Conservation (phyloP, 2,329 filamentous ascomycete genomes). For the Fusarium cyanostomum region DNA sequence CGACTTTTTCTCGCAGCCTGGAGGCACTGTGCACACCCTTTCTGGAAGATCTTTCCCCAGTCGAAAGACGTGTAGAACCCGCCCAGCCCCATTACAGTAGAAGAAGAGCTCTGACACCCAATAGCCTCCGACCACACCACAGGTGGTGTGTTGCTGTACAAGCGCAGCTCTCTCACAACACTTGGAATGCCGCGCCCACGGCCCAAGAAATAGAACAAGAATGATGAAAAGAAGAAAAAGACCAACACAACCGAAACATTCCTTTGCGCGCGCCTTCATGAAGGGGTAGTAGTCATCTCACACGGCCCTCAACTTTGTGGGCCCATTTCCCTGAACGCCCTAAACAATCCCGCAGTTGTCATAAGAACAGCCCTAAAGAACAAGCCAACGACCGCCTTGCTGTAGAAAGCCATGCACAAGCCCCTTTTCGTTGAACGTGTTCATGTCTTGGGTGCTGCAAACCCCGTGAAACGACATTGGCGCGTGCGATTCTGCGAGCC, state of each 20-base stretch:
- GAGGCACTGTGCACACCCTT: constrained; percentile 24
- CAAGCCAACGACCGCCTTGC: constrained; percentile 24
- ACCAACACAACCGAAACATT: constrained; percentile 22
- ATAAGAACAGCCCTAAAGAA: constrained; percentile 39
- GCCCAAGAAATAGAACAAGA: constrained; percentile 26
- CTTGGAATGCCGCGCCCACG: constrained; percentile 20
- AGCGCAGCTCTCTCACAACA: constrained; percentile 15
- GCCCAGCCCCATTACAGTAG: constrained; percentile 23
- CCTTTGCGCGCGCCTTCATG: constrained; percentile 42
- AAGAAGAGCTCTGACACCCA: constrained; percentile 3
- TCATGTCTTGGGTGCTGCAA: constrained; percentile 14
- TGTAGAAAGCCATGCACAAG: constrained; percentile 28
- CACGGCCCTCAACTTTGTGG: constrained; percentile 40
- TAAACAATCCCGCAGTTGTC: constrained; percentile 42
- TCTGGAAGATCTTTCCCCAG: constrained; percentile 24
- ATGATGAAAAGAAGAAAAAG: constrained; percentile 22
- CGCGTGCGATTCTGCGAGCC: not conserved
- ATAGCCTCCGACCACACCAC: not conserved
- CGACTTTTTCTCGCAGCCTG: constrained; percentile 16
- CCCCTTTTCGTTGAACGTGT: constrained; percentile 18
- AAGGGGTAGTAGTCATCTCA: constrained; percentile 38
- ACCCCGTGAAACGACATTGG: constrained; percentile 18
- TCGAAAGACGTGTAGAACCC: constrained; percentile 24
- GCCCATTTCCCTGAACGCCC: constrained; percentile 44
- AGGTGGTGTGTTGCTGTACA: not conserved